A percentile compares a stretch with the other conserved stretches of the same genome.
Conservation (phyloP, 306 rosid genomes). For the Cucurbita pepo region DNA sequence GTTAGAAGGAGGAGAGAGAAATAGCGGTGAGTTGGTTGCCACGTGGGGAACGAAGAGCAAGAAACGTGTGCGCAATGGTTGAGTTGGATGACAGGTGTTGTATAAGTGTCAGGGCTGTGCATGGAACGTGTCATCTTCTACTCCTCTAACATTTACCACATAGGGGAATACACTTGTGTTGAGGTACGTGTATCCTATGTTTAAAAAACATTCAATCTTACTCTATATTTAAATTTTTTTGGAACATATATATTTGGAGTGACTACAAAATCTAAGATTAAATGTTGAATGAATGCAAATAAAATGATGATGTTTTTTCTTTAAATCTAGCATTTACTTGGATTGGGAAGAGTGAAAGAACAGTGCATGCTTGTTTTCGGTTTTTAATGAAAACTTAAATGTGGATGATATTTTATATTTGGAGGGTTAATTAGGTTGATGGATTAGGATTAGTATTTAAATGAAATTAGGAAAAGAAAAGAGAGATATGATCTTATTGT, state of each 20-base stretch:
- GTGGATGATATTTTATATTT: background rate
- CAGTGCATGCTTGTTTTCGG: background rate
- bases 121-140: background rate
- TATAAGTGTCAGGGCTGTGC: background rate
- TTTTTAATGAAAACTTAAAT: background rate
- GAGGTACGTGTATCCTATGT: too few relatives aligned
- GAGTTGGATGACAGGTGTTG: background rate
- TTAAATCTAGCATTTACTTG: background rate
- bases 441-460: background rate
- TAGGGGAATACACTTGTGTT: too few relatives aligned
- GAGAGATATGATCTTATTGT: background rate
- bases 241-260: too few relatives aligned
- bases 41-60: background rate
- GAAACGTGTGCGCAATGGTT: background rate
- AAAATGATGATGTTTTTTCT: background rate
- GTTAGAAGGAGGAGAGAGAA: background rate
- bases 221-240: too few relatives aligned
- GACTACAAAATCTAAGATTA: too few relatives aligned
- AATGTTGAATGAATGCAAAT: background rate
- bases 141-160: background rate
- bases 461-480: background rate
- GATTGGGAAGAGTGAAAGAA: background rate
- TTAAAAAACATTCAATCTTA: too few relatives aligned
- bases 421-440: background rate
- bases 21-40: background rate